phyloP scores from a whole-genome alignment of 306 rosid genomes.

The Castanospermum australe region DNA sequence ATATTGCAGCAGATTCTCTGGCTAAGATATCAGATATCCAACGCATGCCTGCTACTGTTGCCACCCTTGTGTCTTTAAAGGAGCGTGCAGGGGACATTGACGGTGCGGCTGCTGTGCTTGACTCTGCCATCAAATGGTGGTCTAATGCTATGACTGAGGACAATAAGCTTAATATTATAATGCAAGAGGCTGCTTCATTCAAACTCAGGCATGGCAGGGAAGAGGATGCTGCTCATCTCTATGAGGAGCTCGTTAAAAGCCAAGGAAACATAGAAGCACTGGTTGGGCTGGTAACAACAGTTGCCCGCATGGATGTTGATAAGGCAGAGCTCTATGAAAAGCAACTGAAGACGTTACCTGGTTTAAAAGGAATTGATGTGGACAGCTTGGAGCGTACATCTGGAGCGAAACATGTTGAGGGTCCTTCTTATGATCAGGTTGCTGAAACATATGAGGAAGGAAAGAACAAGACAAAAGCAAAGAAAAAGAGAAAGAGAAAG shows the following conservation, averaged over 20 bases:
- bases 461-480: conserved; percentile 74
- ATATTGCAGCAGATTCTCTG: conserved; percentile 87
- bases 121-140: conserved; percentile 94
- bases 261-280: conserved; percentile 82
- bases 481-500: conserved; percentile 97
- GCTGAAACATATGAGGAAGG: conserved; percentile 68
- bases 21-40: conserved; percentile 78
- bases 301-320: conserved; percentile 69
- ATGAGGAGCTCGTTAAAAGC: conserved; percentile 85
- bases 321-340: conserved; percentile 93
- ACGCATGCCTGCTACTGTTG: conserved; percentile 93
- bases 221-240: conserved; percentile 77
- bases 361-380: conserved; percentile 78
- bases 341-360: conserved; percentile 79
- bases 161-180: conserved; percentile 69
- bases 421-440: conserved; percentile 38
- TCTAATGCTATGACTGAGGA: conserved; percentile 86
- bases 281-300: conserved; percentile 82
- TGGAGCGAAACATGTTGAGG: conserved; percentile 77
- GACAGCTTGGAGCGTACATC: conserved; percentile 85
- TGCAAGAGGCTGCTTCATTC: conserved; percentile 95
- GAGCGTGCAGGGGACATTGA: conserved; percentile 90
- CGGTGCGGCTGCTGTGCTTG: conserved; percentile 86
- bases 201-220: conserved; percentile 79
- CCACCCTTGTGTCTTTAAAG: conserved; percentile 87